Percentiles rank a stretch among this genome's conserved stretches.
These are phyloP conservation scores for Colletotrichum orbiculare DNA, from an alignment of 2,329 filamentous ascomycete species.

Conservation along the genomic window DNA sequence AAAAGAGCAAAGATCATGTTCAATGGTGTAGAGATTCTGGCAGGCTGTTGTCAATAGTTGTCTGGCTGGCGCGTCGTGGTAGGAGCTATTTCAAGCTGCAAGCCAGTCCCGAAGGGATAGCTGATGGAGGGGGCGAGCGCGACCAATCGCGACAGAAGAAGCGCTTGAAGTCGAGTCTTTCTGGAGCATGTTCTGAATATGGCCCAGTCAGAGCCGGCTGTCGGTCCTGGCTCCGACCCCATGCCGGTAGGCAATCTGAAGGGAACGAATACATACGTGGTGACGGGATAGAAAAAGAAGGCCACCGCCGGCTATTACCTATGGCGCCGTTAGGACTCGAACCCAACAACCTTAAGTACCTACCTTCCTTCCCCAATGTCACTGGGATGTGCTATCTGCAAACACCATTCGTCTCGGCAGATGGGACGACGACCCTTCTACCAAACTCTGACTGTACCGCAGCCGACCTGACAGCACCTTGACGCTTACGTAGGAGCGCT, in stretches of 20 bases:
- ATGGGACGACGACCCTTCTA: conserved; percentile 4
- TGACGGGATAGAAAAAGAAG: neutral
- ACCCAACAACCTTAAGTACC: too few relatives aligned
- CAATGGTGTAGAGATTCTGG: too few relatives aligned
- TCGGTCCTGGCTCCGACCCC: conserved; percentile 6
- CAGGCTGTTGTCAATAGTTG: neutral
- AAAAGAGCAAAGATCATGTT: too few relatives aligned
- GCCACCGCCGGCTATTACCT: too few relatives aligned
- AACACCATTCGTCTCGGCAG: conserved; percentile 29
- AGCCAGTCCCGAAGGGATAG: conserved; percentile 9
- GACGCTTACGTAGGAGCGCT: neutral
- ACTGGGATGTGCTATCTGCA: conserved; percentile 15
- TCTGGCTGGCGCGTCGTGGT: neutral
- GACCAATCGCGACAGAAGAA: conserved; percentile 14
- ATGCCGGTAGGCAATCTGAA: conserved; percentile 4
- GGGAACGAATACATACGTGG: neutral
- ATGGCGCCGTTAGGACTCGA: too few relatives aligned
- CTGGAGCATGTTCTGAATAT: neutral
- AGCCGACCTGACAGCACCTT: neutral
- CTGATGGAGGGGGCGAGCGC: conserved; percentile 11
- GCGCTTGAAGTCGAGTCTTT: conserved; percentile 9
- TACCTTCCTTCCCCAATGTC: too few relatives aligned
- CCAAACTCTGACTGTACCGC: too few relatives aligned
- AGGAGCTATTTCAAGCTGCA: conserved; percentile 16
- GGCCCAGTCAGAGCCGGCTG: neutral